phyloP scores from a whole-genome alignment of 1,284 basidiomycete genomes.

The Abortiporus biennis region DNA sequence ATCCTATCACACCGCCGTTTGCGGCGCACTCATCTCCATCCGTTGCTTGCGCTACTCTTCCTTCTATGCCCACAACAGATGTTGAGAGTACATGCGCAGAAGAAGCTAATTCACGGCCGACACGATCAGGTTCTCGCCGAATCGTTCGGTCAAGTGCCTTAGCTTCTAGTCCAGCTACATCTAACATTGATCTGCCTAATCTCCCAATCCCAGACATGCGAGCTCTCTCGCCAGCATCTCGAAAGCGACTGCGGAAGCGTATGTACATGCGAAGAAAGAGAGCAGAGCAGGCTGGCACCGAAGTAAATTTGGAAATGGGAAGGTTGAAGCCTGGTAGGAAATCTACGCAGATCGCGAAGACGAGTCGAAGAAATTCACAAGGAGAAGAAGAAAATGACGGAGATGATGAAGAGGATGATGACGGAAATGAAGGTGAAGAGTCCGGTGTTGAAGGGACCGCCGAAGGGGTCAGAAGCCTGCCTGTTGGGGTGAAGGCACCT shows the following conservation, averaged over 20 bases:
- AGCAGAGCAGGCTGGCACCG: slow-evolving; percentile 38
- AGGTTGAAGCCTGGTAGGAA: slow-evolving; percentile 45
- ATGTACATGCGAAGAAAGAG: slow-evolving; percentile 70
- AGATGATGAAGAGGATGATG: neutral
- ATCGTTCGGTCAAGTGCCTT: neutral
- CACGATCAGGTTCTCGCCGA: neutral
- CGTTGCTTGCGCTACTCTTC: neutral
- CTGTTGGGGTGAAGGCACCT: neutral
- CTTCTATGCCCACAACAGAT: neutral
- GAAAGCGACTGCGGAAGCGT: slow-evolving; percentile 52
- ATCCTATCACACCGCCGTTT: slow-evolving; percentile 4
- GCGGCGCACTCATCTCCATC: neutral
- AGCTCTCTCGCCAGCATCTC: slow-evolving; percentile 40
- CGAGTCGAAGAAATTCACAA: neutral
- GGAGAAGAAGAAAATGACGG: neutral
- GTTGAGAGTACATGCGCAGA: neutral
- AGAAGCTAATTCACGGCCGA: neutral
- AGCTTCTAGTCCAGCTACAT: too few species aligned
- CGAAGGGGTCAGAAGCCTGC: neutral
- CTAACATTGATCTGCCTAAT: too few species aligned
- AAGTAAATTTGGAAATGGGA: slow-evolving; percentile 24
- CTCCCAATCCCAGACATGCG: neutral
- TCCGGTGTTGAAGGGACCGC: neutral
- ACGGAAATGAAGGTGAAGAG: neutral
- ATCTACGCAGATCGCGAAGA: slow-evolving; percentile 8